These are phyloP conservation scores for Rhododendron kiyosumense DNA, from an alignment of 148 eudicot species.

Conservation along the genomic window DNA sequence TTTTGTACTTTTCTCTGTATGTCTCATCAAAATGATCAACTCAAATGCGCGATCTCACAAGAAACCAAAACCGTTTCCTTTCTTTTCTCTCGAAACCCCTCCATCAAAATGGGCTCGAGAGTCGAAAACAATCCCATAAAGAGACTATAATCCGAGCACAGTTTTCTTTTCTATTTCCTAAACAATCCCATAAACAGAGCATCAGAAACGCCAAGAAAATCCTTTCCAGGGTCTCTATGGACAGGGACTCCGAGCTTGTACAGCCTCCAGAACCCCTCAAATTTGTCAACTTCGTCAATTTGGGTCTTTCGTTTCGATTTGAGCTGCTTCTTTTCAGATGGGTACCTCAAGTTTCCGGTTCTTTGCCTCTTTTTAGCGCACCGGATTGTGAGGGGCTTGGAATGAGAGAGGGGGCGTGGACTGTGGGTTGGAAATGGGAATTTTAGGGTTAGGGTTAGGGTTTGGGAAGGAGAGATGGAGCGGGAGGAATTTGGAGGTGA, in stretches of 20 bases:
- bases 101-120: neutral
- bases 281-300: conserved; percentile 37
- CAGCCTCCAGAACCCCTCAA: conserved; percentile 77
- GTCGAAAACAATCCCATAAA: neutral
- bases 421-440: conserved; percentile 9
- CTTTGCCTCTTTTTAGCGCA: conserved; percentile 61
- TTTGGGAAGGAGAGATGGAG: conserved; percentile 18
- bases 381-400: conserved; percentile 22
- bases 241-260: conserved; percentile 59
- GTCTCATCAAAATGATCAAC: too few relatives aligned
- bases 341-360: conserved; percentile 79
- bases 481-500: conserved; percentile 13
- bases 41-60: too few relatives aligned
- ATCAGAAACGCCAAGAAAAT: conserved; percentile 65
- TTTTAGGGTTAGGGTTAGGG: conserved; percentile 14
- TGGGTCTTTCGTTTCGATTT: conserved; percentile 28
- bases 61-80: too few relatives aligned
- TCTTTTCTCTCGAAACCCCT: neutral
- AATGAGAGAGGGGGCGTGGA: conserved; percentile 1
- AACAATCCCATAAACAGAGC: conserved; percentile 1
- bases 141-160: neutral
- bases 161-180: neutral
- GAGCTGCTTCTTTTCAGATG: conserved; percentile 85
- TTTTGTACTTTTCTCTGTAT: too few relatives aligned
- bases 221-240: conserved; percentile 78